Base-by-base conservation (phyloP, 1,284 basidiomycete species). In the Boletus calvinii region DNA sequence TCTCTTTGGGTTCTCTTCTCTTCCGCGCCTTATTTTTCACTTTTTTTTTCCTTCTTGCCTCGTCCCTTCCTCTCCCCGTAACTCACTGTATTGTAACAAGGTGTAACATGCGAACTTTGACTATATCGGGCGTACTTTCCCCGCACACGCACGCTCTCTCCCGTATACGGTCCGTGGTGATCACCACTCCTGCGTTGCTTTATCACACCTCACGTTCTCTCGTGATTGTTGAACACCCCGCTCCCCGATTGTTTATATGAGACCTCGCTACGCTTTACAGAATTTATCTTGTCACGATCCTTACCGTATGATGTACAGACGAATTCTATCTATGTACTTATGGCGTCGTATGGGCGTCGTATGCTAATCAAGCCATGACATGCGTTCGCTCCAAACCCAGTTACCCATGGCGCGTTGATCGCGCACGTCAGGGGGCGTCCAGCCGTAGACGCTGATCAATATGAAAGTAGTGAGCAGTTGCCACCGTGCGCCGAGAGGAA, bases 1-100 rank as follows among this genome's bases (percentile, higher is more conserved):
- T 70, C 73, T 73, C 76, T 70, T 77, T 74, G 77, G 76, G 71
- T 72, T 73, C 62, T 62, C 60, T 66, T 62, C 55, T 52, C 52
- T 59, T 37, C n/a, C 22, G 11, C 57, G 42, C 47, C 34, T 39
- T 46, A 59, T 69, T 69, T 70, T 72, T 72, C 22, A 13, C 15
- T 30, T 65, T 70, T 68, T 62, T 58, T 61, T 63, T 62, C 53
- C 46, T 64, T 62, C 61, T 53, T 55, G 53, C 24, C 54, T 52
- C 47, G 44, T 50, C 46, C 54, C 46, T 55, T 61, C 63, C 65
- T 64, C 67, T 64, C 58, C 55, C 62, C 42, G 61, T 70, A 73
- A 66, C 80, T 79, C 80, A 84, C 77, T 88, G 85, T 87, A 87
- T 84, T 87, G 84, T 87, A 87, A 76, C 80, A 64, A 70, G 71